Base-by-base conservation (phyloP, 257 asterid species). In the Coffea canephora region DNA sequence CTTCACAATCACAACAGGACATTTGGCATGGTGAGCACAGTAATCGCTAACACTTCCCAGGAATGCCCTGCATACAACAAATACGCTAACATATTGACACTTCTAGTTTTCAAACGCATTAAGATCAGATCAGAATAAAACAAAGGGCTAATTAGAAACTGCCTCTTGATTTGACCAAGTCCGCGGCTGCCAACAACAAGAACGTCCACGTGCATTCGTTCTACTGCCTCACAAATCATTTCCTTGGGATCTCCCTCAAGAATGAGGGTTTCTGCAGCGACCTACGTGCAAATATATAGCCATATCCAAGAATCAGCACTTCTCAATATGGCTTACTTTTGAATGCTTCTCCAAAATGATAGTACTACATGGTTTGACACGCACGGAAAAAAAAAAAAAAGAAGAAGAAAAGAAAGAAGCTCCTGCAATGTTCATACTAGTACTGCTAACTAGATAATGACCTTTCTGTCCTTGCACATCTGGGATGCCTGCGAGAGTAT, bases 131-230 rank as follows among this genome's bases (percentile, higher is more conserved):
- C 21, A 62, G 2, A 64, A 13, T 1, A 14, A 57, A 57, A 18
- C 8, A 59, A 59, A 19, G 21, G n/a, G 27, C 25, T 39, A 5
- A 48, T 2, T 10, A 69, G 73, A 64, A 45, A 5, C 21, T 81
- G 86, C 93, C 91, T 91, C 79, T 86, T 79, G 78, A 91, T 85
- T 77, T 84, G 87, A 64, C 96, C 94, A 62, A 86, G 90, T 52
- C 96, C 88, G n/a, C 92, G 90, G 65, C 90, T 87, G 21, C 96
- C 91, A 3, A 87, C 76, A 39, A 85, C 90, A 45, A 91, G 82
- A 69, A 89, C 91, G 83, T 88, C 89, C 27, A 52, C 76, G 14
- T 75, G 69, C 89, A 84, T 83, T 66, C 79, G 85, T 34, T 86
- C 89, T 2, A 86, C 90, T 48, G 83, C 80, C 14, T 82, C 78